phyloP scores from a whole-genome alignment of 1,284 basidiomycete genomes.

The Butyriboletus pseudospeciosus region DNA sequence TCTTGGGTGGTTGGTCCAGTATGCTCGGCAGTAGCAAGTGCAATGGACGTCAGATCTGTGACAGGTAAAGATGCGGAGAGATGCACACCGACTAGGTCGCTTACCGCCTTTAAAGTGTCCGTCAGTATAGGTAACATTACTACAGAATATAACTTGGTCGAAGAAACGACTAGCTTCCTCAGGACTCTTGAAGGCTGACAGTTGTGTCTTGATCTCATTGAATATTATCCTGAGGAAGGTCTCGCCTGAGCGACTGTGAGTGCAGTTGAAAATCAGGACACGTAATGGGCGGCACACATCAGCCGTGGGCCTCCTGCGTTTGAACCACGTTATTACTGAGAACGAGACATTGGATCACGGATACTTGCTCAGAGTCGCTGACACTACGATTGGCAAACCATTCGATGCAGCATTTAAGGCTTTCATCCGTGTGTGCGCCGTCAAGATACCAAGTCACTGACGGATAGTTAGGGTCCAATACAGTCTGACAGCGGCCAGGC shows the following conservation, averaged over 20 bases:
- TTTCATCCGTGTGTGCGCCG: slow-evolving; percentile 94
- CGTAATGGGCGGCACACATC: slow-evolving; percentile 37
- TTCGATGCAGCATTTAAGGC: slow-evolving; percentile 77
- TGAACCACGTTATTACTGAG: slow-evolving; percentile 4
- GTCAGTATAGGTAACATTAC: slow-evolving; percentile 90
- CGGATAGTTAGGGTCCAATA: slow-evolving; percentile 52
- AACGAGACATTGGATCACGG: background rate
- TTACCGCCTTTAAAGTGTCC: slow-evolving; percentile 87
- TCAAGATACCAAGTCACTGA: slow-evolving; percentile 84
- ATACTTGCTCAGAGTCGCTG: slow-evolving; percentile 38
- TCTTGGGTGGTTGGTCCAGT: slow-evolving; percentile 70
- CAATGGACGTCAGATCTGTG: slow-evolving; percentile 69
- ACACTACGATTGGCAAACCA: slow-evolving; percentile 73
- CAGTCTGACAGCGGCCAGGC: slow-evolving; percentile 96
- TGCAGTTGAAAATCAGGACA: slow-evolving; percentile 94
- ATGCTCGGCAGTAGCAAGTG: slow-evolving; percentile 62
- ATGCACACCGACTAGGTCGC: slow-evolving; percentile 23
- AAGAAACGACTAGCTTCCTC: slow-evolving; percentile 57
- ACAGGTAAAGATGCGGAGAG: background rate
- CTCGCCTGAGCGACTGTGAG: slow-evolving; percentile 79
- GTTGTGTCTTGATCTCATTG: slow-evolving; percentile 43
- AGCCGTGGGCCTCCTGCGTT: background rate
- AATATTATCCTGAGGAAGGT: slow-evolving; percentile 67
- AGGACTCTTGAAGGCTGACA: slow-evolving; percentile 38
- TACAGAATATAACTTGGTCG: slow-evolving; percentile 87